phyloP scores from a whole-genome alignment of 768 basidiomycete genomes.

The Amanita phalloides region DNA sequence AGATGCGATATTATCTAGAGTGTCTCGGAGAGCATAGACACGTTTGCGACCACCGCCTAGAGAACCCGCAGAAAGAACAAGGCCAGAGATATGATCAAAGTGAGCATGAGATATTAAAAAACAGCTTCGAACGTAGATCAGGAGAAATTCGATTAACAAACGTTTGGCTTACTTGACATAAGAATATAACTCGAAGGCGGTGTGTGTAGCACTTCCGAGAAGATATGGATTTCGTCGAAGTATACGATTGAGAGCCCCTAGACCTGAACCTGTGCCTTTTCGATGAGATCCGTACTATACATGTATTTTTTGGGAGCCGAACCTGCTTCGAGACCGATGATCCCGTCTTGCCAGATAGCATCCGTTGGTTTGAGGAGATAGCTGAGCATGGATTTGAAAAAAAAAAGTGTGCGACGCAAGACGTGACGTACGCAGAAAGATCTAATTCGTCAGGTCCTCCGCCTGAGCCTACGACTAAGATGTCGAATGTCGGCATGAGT shows the following conservation, averaged over 20 bases:
- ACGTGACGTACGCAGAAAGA: conserved; percentile 61
- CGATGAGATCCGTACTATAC: not conserved
- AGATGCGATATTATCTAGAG: conserved; percentile 57
- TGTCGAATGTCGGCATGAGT: conserved; percentile 45
- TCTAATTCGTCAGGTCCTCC: conserved; percentile 90
- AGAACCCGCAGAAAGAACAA: conserved; percentile 80
- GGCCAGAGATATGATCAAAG: conserved; percentile 78
- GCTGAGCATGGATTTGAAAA: conserved; percentile 27
- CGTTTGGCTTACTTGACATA: conserved; percentile 30
- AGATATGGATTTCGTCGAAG: conserved; percentile 44
- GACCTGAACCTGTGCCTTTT: conserved; percentile 58
- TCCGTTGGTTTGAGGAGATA: conserved; percentile 75
- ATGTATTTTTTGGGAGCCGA: conserved; percentile 12
- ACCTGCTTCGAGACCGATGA: conserved; percentile 86
- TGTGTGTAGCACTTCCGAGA: conserved; percentile 26
- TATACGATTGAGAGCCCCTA: conserved; percentile 64
- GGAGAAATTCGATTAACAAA: not conserved
- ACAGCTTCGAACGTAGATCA: conserved; percentile 34
- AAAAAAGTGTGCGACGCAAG: conserved; percentile 7
- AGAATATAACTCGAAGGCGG: conserved; percentile 44
- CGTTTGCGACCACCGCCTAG: conserved; percentile 49
- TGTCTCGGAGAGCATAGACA: conserved; percentile 49
- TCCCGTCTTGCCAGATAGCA: conserved; percentile 68
- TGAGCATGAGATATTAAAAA: conserved; percentile 87
- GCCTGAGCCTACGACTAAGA: conserved; percentile 72